Base-by-base conservation (phyloP, 192 early-diverging fungal species). In the Backusella macrospora region DNA sequence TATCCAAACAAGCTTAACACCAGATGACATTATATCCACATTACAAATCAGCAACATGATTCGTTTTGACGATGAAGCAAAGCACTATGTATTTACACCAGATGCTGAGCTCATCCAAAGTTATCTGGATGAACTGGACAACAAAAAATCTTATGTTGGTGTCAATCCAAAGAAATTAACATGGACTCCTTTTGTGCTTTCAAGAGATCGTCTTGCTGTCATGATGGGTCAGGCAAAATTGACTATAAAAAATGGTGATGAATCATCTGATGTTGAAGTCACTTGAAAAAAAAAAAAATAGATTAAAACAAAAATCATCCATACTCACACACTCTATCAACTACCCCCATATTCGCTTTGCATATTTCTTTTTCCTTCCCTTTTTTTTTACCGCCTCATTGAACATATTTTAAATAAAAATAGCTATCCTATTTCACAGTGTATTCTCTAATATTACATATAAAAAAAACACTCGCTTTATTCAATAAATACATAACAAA, bases 1-100 rank as follows among this genome's bases (percentile, higher is more conserved):
- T 47, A 52, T 73, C 18, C 59, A 80, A 62, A 97, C 96, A 10
- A 86, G 91, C 15, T 92, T 98, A 85, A 89, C 90, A 0, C 71
- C 86, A 14, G 91, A 96, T 71, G 96, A 98, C 79, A 84, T 98
- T 64, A 84, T 96, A 18, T 86, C 89, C 9, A 92, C 93, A 0
- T 82, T 98, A 39, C 87, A 92, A 72, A 70, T 77, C 0, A 86
- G 85, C 66, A 65, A 78, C 62, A 86, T 88, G 84, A 63, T 88
- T 39, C 70, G 68, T 40, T 37, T 23, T 39, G 44, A 79, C 40
- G 39, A 68, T 14, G 37, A 8, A 9, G 71, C 74, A 21, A 42
- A 69, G 89, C 7, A 63, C 3, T 71, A 76, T 8, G 44, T 13
- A 3, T 74, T 93, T 26, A 76, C 81, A 15, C 81, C 85, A 4